Conservation (phyloP, 2,329 filamentous ascomycete species). For the Microcera coccophila region DNA sequence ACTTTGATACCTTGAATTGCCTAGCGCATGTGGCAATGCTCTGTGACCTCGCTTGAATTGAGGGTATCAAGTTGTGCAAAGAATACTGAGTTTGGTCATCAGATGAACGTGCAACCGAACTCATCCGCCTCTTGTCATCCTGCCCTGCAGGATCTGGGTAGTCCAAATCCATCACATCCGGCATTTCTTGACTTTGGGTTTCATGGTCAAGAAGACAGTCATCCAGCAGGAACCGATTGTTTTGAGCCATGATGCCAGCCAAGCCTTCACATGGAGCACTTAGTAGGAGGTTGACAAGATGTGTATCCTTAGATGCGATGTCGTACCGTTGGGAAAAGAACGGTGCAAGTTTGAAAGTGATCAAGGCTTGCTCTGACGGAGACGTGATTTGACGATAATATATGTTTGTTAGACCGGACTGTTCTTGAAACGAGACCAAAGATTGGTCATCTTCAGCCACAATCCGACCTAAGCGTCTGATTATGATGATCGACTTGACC, state of each 20-base stretch:
- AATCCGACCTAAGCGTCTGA: neutral
- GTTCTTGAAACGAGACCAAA: conserved; percentile 2
- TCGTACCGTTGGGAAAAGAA: conserved; percentile 1
- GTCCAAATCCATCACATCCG: neutral
- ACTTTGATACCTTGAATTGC: conserved; percentile 4
- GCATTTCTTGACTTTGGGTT: neutral
- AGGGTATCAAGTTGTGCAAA: conserved; percentile 3
- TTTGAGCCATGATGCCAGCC: neutral
- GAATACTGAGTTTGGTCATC: too few species aligned
- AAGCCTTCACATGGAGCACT: neutral
- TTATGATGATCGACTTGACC: conserved; percentile 3
- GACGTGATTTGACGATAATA: neutral
- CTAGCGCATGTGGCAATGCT: conserved; percentile 1
- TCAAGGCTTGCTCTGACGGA: neutral
- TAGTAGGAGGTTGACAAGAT: conserved; percentile 3
- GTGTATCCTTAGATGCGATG: neutral
- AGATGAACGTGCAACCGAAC: too few species aligned
- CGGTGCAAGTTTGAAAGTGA: conserved; percentile 2
- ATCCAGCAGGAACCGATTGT: conserved; percentile 1
- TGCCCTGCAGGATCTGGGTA: neutral
- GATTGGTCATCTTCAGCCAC: conserved; percentile 2
- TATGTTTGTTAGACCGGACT: neutral
- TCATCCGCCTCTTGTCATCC: too few species aligned
- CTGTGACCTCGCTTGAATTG: conserved; percentile 2
- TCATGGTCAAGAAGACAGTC: neutral